Base-by-base conservation (phyloP, 345 rosid genomes). In the Ceriops zippeliana region DNA sequence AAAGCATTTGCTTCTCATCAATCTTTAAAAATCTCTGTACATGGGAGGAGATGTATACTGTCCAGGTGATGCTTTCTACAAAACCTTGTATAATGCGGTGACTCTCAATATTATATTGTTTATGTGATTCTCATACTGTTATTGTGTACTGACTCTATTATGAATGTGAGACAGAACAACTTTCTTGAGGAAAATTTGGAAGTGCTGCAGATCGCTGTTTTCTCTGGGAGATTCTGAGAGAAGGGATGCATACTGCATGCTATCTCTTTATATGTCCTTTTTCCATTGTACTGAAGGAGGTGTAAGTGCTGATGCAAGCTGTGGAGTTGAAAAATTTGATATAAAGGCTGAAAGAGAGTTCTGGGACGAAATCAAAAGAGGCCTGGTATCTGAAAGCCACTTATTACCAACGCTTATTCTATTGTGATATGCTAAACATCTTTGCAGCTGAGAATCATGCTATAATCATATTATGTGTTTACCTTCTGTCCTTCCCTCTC, bases 331-430 rank as follows among this genome's bases (percentile, higher is more conserved):
- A 52, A 88, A 77, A 61, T 86, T 88, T 83, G 93, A 89, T 62
- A 28, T 93, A 46, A 82, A 82, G 70, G 76, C 79, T 46, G 86
- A 86, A 75, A 84, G 72, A 81, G 91, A 83, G 68, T 86, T 91
- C 76, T 93, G 97, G 97, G 81, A 70, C 76, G 97, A 91, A 81
- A 86, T 93, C 62, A 91, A 89, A 79, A 88, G 79, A 73, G 98
- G 98, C 81, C 74, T 93, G 97, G 97, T 93, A 88, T 30, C 73
- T 73, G 61, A 79, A 63, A 37, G 21, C 16, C 49, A 63, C 52
- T 64, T 58, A 64, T 62, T 63, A 28, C 62, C 57, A 67, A 19
- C 61, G 77, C 57, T 74, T 61, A 26, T 66, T 54, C 66, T 63
- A 68, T 38, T 58, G 61, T 58, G 52, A 60, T 78, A 47, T 27